phyloP scores from a whole-genome alignment of 768 basidiomycete genomes.

The Aureoboletus auriporus region DNA sequence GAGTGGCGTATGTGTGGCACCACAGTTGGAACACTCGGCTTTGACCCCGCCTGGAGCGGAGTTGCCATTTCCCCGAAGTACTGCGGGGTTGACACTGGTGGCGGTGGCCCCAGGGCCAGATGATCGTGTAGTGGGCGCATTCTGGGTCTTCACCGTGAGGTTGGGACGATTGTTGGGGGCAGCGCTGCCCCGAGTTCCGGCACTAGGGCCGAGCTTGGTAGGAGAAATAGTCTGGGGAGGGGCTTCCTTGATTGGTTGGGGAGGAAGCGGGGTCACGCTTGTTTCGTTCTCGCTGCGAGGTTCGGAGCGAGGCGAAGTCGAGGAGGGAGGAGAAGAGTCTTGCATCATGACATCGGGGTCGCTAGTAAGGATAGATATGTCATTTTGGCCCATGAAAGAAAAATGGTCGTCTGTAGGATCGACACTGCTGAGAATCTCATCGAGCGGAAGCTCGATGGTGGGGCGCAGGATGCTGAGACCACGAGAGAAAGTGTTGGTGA shows the following conservation, averaged over 20 bases:
- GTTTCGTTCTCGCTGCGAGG: constrained; percentile 7
- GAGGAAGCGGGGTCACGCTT: constrained; percentile 20
- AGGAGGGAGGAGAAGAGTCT: constrained; percentile 17
- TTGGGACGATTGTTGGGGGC: constrained; percentile 47
- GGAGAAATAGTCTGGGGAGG: constrained; percentile 54
- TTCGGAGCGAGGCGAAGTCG: constrained; percentile 10
- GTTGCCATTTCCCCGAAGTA: constrained; percentile 30
- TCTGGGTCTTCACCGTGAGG: constrained; percentile 60
- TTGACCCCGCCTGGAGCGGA: constrained; percentile 59
- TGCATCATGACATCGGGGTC: constrained; percentile 28
- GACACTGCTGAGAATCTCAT: constrained; percentile 58
- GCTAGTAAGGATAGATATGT: neutral
- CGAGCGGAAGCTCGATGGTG: constrained; percentile 83
- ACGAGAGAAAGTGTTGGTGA: constrained; percentile 45
- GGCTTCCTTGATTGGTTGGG: constrained; percentile 38
- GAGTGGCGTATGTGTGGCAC: constrained; percentile 83
- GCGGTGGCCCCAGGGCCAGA: constrained; percentile 65
- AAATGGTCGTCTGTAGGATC: constrained; percentile 21
- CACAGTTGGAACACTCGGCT: constrained; percentile 86
- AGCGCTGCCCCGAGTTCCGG: constrained; percentile 41
- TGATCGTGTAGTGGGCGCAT: constrained; percentile 41
- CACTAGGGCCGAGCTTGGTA: constrained; percentile 53
- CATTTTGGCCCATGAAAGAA: constrained; percentile 5
- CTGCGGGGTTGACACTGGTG: constrained; percentile 49
- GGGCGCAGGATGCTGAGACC: constrained; percentile 65